Evolutionary conservation across 805 yeast genomes (phyloP), one percentile per base, ranked within the genome.

Genomic region (Pichia gijzeniarum): DNA sequence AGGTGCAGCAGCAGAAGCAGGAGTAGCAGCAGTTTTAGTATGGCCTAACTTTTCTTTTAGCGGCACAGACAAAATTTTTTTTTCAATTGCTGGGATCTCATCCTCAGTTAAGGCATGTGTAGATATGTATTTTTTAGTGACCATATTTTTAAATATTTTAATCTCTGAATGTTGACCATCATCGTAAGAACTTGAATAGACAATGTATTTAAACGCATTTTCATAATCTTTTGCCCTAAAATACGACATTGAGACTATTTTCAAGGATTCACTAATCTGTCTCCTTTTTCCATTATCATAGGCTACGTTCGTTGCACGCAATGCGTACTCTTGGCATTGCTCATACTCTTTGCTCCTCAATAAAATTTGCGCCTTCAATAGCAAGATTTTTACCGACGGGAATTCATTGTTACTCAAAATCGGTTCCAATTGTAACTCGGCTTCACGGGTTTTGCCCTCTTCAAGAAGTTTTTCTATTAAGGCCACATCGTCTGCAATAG

Each of bases 281-380:
- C 60, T 60, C 41, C 77, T 58, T 45, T 69, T 74, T 0, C 78
- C 78, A 32, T 73, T 58, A 5, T 60, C 62, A 35, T 67, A 64
- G 1, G 83, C 82, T 27, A 73, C 53, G 1, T 25, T 36, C 6
- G 57, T 44, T 0, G 84, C 80, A 28, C 63, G 60, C 5, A 65
- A 52, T 28, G 78, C 68, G 53, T 73, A 75, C 3, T 63, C 61
- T 40, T 73, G 61, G 2, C 85, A 79, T 19, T 59, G 60, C 37
- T 74, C 77, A 61, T 68, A 71, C 45, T 73, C 67, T 45, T 68
- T 63, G 38, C 70, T 53, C 52, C 77, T 73, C 49, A 73, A 73
- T 51, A 73, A 64, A 4, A 74, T 70, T 16, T 71, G 73, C 12
- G 83, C 67, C 47, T 80, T 60, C 50, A 79, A 70, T 3, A 75